Evolutionary conservation across 176 grass and related monocot species (phyloP), one percentile per base, ranked within the genome.

Genomic region (Stipa capillata): DNA sequence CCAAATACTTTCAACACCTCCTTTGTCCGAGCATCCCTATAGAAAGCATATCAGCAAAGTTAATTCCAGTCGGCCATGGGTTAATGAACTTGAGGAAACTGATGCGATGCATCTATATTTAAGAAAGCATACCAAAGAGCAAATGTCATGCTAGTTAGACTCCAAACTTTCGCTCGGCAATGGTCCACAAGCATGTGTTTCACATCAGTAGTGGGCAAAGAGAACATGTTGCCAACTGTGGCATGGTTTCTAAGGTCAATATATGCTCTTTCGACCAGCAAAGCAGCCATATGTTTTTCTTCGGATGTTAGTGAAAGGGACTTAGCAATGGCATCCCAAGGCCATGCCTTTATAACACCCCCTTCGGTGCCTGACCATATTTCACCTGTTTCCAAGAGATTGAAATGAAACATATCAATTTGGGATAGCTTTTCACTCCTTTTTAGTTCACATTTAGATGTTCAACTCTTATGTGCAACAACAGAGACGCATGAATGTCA

Each of bases 351-450:
- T 70, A 97, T 90, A 29, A 86, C 69, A 58, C 95, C 95, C 44
- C 77, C 89, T 78, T 97, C 95, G 4, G 95, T 92, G 66, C 95
- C 92, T 69, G 95, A 86, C 95, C 95, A 97, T 87, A 97, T 84
- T 84, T 97, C 95, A 88, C 95, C 95, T 94, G 82, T 84, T 85
- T 80, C 58, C 76, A 79, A 83, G 81, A 89, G 27, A 85, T 32
- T 82, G 57, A 68, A 82, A 65, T 53, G 65, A 89, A 89, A 83
- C 52, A 70, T 37, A 83, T 81, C 60, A 78, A 63, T 58, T 82
- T 65, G 6, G 11, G 27, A 61, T 59, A 36, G 24, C 0, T 56
- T 81, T 64, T 50, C 41, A 42, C 21, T 48, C 16, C 11, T 77
- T 50, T 77, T 70, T 54, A 76, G n/a, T 71, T 31, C 1, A 27